phyloP scores from a whole-genome alignment of 2,329 filamentous ascomycete genomes.

The Xylariaceae sp. region DNA sequence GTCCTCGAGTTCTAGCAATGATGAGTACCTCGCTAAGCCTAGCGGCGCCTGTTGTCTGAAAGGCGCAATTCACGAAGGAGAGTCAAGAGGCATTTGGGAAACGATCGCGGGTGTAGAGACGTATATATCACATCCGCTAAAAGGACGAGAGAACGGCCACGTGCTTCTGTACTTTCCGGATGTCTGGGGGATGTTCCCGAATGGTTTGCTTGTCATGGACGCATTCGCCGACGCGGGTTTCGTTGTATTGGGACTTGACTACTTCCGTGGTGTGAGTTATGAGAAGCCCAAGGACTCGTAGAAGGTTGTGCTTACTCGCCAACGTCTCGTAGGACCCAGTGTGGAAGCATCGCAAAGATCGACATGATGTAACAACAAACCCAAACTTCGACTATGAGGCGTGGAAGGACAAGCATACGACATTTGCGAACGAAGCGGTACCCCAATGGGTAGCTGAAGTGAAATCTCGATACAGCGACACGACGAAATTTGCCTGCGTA shows the following conservation, averaged over 20 bases:
- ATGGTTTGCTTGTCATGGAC: conserved; percentile 45
- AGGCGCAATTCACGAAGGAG: conserved; percentile 26
- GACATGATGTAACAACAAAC: conserved; percentile 28
- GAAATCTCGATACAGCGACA: conserved; percentile 31
- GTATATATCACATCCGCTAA: conserved; percentile 24
- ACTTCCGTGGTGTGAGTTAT: conserved; percentile 40
- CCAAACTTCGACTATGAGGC: conserved; percentile 46
- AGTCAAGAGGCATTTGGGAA: conserved; percentile 21
- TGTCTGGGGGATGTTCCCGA: conserved; percentile 43
- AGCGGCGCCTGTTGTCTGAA: conserved; percentile 24
- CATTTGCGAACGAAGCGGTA: conserved; percentile 41
- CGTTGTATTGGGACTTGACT: conserved; percentile 41
- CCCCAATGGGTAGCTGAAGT: conserved; percentile 38
- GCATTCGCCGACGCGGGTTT: conserved; percentile 45
- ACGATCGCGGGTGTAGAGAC: conserved; percentile 24
- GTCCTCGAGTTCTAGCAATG: no score
- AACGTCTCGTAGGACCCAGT: conserved; percentile 37
- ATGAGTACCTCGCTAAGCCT: conserved; percentile 21
- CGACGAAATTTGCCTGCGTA: conserved; percentile 40
- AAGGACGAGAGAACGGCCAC: conserved; percentile 29
- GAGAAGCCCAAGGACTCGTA: no score
- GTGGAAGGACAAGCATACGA: conserved; percentile 45
- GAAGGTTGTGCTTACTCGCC: no score
- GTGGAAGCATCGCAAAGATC: conserved; percentile 37
- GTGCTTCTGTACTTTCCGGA: conserved; percentile 46